A percentile compares a stretch with the other conserved stretches of the same genome.
Conservation (phyloP, 2,329 filamentous ascomycete genomes). For the Alternaria atra region DNA sequence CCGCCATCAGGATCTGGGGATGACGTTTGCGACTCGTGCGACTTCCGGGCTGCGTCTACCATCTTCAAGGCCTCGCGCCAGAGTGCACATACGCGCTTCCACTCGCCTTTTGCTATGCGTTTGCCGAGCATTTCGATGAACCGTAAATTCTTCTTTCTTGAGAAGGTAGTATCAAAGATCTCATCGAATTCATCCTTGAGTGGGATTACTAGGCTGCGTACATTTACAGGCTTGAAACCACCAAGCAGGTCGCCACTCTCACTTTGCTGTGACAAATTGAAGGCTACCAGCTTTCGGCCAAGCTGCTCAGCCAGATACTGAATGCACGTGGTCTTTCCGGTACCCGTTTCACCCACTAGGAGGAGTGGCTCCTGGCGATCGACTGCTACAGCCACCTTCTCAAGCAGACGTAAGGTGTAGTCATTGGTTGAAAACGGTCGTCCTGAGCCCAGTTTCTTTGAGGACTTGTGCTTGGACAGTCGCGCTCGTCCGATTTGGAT, state of each 20-base stretch:
- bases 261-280: slow-evolving; percentile 97
- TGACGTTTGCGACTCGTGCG: slow-evolving; percentile 53
- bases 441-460: slow-evolving; percentile 50
- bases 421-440: slow-evolving; percentile 87
- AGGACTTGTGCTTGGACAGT: slow-evolving; percentile 54
- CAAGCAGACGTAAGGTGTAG: slow-evolving; percentile 83
- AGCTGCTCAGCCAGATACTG: slow-evolving; percentile 88
- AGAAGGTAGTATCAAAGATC: slow-evolving; percentile 87
- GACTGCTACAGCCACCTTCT: slow-evolving; percentile 86
- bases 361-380: slow-evolving; percentile 87
- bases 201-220: slow-evolving; percentile 85
- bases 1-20: slow-evolving; percentile 58
- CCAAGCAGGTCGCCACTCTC: slow-evolving; percentile 95
- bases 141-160: slow-evolving; percentile 79
- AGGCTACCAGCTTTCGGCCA: slow-evolving; percentile 85
- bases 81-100: slow-evolving; percentile 83
- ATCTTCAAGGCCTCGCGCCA: slow-evolving; percentile 91
- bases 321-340: slow-evolving; percentile 95
- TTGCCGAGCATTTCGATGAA: slow-evolving; percentile 85
- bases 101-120: slow-evolving; percentile 81
- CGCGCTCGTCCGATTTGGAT: slow-evolving; percentile 54
- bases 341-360: slow-evolving; percentile 98
- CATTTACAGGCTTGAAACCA: slow-evolving; percentile 94
- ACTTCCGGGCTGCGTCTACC: slow-evolving; percentile 66
- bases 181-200: slow-evolving; percentile 94